Base-by-base conservation (phyloP, 1,284 basidiomycete genomes). In the Xerocomus nothofagi region DNA sequence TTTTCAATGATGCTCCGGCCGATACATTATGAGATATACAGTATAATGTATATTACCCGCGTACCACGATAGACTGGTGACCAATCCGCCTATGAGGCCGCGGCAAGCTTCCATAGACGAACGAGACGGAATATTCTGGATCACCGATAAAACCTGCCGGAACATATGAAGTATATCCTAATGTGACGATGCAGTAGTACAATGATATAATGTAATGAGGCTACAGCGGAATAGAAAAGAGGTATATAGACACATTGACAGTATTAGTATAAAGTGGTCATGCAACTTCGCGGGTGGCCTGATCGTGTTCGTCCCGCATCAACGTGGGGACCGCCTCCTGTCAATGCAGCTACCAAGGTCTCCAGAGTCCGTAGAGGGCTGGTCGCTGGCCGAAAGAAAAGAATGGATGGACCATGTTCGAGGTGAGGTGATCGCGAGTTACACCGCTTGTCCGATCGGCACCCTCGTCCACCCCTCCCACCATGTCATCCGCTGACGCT, bases 401-500 rank as follows among this genome's bases (percentile, higher is more conserved):
- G 3, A 24, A 3, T 10, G 8, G 4, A 26, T 26, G 12, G 0
- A 23, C 15, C n/a, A n/a, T n/a, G 6, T n/a, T n/a, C n/a, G n/a
- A n/a, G 23, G 6, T 24, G 23, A 6, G 23, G 29, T 12, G 8
- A 29, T 6, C 18, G 8, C 9, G 3, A 17, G 32, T 68, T 46
- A 66, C 26, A 70, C 50, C 8, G 65, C 65, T 23, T 57, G 66
- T 4, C 66, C 67, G 20, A 67, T 62, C 29, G 65, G 63, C 2
- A 51, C 66, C 26, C 58, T 45, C 3, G 44, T 47, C 67, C 66
- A 67, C 3, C 50, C 41, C 1, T 76, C 70, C 77, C 79, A 81
- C 50, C 80, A 62, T 1, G 53, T 55, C 49, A 66, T 66, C 26
- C 82, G 68, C 27, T 71, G 65, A 12, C 58, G 59, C 43, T 78